Conservation (phyloP, 202 grass and related monocot species). For the Schoenoplectus tabernaemontani region DNA sequence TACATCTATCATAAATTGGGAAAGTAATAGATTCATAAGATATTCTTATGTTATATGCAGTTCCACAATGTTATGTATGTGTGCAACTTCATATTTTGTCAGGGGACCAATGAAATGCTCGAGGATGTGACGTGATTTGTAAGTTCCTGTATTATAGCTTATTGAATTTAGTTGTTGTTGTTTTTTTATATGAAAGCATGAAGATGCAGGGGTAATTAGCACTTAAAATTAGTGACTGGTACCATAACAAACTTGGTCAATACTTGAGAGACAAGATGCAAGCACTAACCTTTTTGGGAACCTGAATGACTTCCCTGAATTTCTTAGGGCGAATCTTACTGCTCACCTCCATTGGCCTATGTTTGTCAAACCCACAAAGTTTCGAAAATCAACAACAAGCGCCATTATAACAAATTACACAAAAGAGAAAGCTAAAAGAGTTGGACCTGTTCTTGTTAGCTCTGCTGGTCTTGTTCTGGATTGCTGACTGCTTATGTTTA, state of each 20-base stretch:
- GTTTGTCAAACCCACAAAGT: background rate
- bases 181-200: too few species aligned
- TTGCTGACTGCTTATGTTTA: background rate
- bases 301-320: constrained; percentile 72
- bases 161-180: background rate
- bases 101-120: background rate
- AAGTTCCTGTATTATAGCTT: background rate
- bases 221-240: background rate
- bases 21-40: too few species aligned
- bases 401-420: background rate
- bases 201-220: too few species aligned
- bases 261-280: background rate
- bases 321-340: constrained; percentile 55
- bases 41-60: too few species aligned
- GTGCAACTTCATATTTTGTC: background rate
- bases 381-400: background rate
- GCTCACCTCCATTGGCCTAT: constrained; percentile 73
- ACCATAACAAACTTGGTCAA: background rate
- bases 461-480: constrained; percentile 43
- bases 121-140: background rate
- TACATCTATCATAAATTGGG: background rate
- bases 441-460: constrained; percentile 81
- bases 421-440: background rate
- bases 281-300: constrained; percentile 67
- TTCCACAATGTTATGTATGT: background rate